Base-by-base conservation (phyloP, 2,329 filamentous ascomycete species). In the Ascochyta fabae region DNA sequence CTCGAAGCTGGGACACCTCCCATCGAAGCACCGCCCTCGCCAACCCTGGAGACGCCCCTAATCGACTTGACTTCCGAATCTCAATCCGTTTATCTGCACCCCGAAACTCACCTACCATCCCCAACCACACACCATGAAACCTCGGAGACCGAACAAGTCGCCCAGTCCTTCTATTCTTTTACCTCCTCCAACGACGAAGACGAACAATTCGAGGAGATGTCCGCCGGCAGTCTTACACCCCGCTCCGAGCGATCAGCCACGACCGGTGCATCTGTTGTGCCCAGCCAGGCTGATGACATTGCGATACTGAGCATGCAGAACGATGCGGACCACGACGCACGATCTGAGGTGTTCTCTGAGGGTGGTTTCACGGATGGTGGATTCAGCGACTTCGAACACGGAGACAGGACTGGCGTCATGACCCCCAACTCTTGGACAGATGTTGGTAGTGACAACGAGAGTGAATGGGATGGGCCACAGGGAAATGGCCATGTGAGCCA, bases 351-450 rank as follows among this genome's bases (percentile, higher is more conserved):
- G 22, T 74, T 74, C 34, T 74, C 70, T 2, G 72, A 74, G 35
- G 57, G 64, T 33, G 73, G 71, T 8, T 76, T 75, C 38, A 73
- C 70, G 2, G 75, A 76, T 22, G 73, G 72, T 12, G 69, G 60
- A 0, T 74, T 73, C 53, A 72, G 71, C 36, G 74, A 75, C 43
- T 56, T 68, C 5, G 61, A 62, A 13, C 45, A 62, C 13, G 62
- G 56, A 0, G 62, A 66, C 19, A 42, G 60, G n/a, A 51, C 66
- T 0, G 75, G 75, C 15, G 62, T 71, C 15, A 68, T 71, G 67
- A 77, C 75, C 6, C 75, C 75, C 9, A 69, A 59, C 13, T 72
- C 68, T 23, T 78, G 75, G 75, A 75, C 73, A 35, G 75, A 78
- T 52, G 69, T 78, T 9, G 75, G 73, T 2, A 76, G 73, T 53